Evolutionary conservation across 495 filamentous ascomycete genomes (phyloP).

Genomic region (Acidiella bohemica): DNA sequence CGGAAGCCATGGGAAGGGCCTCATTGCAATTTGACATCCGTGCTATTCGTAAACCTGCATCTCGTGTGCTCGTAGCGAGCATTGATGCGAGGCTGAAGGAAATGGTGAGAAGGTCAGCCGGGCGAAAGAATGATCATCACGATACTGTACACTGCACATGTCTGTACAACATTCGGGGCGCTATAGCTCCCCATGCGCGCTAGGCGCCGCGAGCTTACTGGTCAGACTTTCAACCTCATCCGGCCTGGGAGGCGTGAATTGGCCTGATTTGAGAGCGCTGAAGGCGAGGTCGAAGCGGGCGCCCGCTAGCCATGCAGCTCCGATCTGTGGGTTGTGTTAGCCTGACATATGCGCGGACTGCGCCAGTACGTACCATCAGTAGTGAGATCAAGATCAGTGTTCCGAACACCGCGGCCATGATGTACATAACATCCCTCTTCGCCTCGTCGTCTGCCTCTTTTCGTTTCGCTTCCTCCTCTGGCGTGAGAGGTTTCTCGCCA

Average conservation of each 20-base stretch:
- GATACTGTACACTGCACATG: not conserved
- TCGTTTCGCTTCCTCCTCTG: constrained; percentile 36
- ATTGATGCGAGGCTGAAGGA: not conserved
- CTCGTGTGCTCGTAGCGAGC: not conserved
- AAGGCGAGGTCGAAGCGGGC: constrained; percentile 42
- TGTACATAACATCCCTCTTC: constrained; percentile 47
- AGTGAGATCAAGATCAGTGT: constrained; percentile 47
- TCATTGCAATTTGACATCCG: constrained; percentile 99
- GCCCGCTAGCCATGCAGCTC: constrained; percentile 52
- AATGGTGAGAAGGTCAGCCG: not conserved
- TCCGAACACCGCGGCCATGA: constrained; percentile 45
- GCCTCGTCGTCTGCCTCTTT: constrained; percentile 38
- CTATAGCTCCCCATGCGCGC: constrained; percentile 15
- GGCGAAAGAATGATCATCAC: not conserved
- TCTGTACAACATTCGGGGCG: not conserved
- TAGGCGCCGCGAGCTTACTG: constrained; percentile 1
- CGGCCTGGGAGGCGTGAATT: constrained; percentile 11
- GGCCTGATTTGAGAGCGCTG: constrained; percentile 22
- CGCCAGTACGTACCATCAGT: constrained; percentile 47
- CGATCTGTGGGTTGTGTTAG: constrained; percentile 36
- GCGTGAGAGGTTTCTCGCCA: constrained; percentile 28
- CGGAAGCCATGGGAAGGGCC: constrained; percentile 61
- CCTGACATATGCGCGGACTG: constrained; percentile 1
- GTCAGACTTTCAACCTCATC: not conserved
- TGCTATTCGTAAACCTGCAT: constrained; percentile 34